Evolutionary conservation across 2,329 filamentous ascomycete genomes (phyloP), one percentile per base, ranked within the genome.

Genomic region (Trichoderma afroharzianum): DNA sequence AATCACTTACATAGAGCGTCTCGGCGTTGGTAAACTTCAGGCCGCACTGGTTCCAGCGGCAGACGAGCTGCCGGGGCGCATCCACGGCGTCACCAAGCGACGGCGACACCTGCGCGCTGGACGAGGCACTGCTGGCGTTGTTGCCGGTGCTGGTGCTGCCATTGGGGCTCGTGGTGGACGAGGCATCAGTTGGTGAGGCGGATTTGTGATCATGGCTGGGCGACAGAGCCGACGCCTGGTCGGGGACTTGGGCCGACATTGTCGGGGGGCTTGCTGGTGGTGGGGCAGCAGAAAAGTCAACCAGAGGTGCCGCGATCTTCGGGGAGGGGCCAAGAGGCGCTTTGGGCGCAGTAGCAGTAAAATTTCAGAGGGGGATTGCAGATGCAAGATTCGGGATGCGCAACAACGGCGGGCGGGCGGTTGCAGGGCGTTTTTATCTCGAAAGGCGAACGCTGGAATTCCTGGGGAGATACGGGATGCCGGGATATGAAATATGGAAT

Each of bases 21-120:
- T 90, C 88, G 15, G 88, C 85, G 9, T 82, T 85, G 58, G 80
- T 81, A 76, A 90, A 91, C 75, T 87, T 88, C 76, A 89, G 86
- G 76, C 83, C 84, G 77, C 88, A 91, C 68, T 83, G 81, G 72
- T 85, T 85, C 88, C 88, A 91, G 75, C 87, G 87, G 80, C 88
- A 91, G 69, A 85, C 84, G 39, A 91, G 84, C 26, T 32, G 32
- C 24, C 59, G 53, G 18, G 62, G 68, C n/a, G 36, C 21, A 24
- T 68, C 58, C n/a, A 71, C 9, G 62, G 67, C 24, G 36, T 33
- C 66, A 47, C 36, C 32, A 33, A 64, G 59, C 36, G 66, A 11
- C 33, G 71, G 58, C 32, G 66, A 58, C 11, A 43, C 43, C 61
- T 64, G 62, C 5, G 62, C 30, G 15, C 8, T 36, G 36, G 68